Percentiles rank a stretch among this genome's conserved stretches.
Evolutionary conservation across 176 grass and related monocot species (phyloP).

Genomic region (Musa troglodytarum): DNA sequence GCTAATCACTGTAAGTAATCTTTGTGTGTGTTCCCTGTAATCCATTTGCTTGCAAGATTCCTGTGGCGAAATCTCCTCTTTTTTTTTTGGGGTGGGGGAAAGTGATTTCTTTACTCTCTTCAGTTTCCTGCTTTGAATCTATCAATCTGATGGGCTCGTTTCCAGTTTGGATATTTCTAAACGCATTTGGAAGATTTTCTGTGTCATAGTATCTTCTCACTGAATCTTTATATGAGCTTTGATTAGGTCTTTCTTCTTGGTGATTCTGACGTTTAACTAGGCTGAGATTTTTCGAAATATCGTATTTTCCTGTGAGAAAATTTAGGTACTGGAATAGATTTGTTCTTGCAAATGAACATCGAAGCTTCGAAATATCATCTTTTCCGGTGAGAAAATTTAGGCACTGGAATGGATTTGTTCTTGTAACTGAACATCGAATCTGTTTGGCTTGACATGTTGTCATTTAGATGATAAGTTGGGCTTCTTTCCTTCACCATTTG

Average conservation of each 20-base stretch:
- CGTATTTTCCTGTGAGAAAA: neutral
- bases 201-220: neutral
- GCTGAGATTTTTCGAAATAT: neutral
- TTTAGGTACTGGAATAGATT: neutral
- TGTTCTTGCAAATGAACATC: neutral
- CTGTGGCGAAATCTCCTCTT: neutral
- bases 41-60: constrained; percentile 8
- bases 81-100: neutral
- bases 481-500: neutral
- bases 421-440: neutral
- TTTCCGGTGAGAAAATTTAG: neutral
- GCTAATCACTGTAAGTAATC: constrained; percentile 10
- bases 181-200: constrained; percentile 4
- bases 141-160: neutral
- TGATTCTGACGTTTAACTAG: neutral
- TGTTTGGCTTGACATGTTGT: neutral
- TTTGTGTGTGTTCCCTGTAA: neutral
- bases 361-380: neutral
- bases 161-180: constrained; percentile 31
- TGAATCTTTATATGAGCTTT: neutral
- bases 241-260: too few species aligned
- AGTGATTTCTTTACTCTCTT: too few species aligned
- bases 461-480: neutral
- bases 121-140: too few species aligned
- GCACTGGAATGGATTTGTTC: neutral